A percentile compares a stretch with the other conserved stretches of the same genome.
Conservation (phyloP, 306 rosid genomes). For the Cicer judaicum region DNA sequence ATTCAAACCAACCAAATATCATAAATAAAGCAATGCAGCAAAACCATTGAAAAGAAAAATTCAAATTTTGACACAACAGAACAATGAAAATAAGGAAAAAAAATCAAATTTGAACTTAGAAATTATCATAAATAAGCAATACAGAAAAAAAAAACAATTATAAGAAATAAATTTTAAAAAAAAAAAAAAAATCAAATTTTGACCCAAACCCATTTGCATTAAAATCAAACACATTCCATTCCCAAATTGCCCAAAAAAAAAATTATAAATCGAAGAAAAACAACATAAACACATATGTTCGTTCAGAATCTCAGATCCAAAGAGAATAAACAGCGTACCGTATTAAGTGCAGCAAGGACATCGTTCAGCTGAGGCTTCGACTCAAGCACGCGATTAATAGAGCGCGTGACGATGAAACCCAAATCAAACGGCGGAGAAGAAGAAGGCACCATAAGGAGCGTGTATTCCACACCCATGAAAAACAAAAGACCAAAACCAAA, state of each 20-base stretch:
- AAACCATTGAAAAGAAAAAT: background rate
- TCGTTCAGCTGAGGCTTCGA: conserved; percentile 73
- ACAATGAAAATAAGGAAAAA: background rate
- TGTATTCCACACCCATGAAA: conserved; percentile 96
- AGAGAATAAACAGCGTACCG: conserved; percentile 50
- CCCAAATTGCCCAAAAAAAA: conserved; percentile 21
- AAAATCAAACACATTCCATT: conserved; percentile 6
- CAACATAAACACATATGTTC: background rate
- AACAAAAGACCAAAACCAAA: conserved; percentile 69
- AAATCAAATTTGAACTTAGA: background rate
- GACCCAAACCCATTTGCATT: conserved; percentile 35
- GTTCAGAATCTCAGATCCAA: conserved; percentile 48
- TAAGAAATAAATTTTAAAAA: no score
- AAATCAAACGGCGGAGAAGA: conserved; percentile 85
- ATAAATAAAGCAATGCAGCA: background rate
- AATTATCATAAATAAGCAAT: no score
- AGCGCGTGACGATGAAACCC: conserved; percentile 74
- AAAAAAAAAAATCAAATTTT: conserved; percentile 19
- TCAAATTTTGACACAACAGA: no score
- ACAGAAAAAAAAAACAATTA: no score
- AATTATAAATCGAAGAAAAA: background rate
- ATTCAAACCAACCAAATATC: background rate
- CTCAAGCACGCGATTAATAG: conserved; percentile 67
- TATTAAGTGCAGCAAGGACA: conserved; percentile 70
- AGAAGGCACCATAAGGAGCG: conserved; percentile 86